A percentile compares a stretch with the other conserved stretches of the same genome.
Evolutionary conservation across 1,139 yeast species (phyloP).

Genomic region (Fermentozyma sake): DNA sequence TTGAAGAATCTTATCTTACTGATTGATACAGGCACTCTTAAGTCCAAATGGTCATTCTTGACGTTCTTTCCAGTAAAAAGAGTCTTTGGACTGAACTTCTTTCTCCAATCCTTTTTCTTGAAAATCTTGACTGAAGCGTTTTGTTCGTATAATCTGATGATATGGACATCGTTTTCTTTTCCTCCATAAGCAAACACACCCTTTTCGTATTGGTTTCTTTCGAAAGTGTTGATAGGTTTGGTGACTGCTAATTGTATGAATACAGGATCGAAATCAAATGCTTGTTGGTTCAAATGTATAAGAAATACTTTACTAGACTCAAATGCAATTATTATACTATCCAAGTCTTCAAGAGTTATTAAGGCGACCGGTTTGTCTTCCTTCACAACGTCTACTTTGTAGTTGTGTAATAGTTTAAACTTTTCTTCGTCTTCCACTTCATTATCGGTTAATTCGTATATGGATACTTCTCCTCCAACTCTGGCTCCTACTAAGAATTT

Average conservation of each 20-base stretch:
- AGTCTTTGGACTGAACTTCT: slow-evolving; percentile 21
- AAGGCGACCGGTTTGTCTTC: slow-evolving; percentile 33
- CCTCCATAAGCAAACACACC: slow-evolving; percentile 70
- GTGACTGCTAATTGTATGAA: slow-evolving; percentile 25
- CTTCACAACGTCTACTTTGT: slow-evolving; percentile 18
- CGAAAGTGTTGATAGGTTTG: slow-evolving; percentile 46
- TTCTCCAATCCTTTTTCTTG: slow-evolving; percentile 10
- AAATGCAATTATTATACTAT: slow-evolving; percentile 34
- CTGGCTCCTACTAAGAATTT: slow-evolving; percentile 40
- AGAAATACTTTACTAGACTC: slow-evolving; percentile 50
- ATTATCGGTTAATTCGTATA: slow-evolving; percentile 26
- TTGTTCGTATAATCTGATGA: slow-evolving; percentile 38
- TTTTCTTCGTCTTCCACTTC: slow-evolving; percentile 18
- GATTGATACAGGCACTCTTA: slow-evolving; percentile 67
- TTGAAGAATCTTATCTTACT: slow-evolving; percentile 45
- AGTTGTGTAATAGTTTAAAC: slow-evolving; percentile 20
- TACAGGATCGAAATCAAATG: slow-evolving; percentile 28
- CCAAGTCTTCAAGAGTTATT: slow-evolving; percentile 21
- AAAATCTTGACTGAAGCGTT: slow-evolving; percentile 15
- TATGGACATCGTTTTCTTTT: slow-evolving; percentile 60
- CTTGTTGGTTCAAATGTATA: slow-evolving; percentile 27
- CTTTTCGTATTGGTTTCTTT: slow-evolving; percentile 37
- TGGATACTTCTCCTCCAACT: slow-evolving; percentile 35
- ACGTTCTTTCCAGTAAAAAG: slow-evolving; percentile 61
- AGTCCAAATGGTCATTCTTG: slow-evolving; percentile 58